phyloP scores from a whole-genome alignment of 2,329 filamentous ascomycete species.

The Rhexocercosporidium sp. region DNA sequence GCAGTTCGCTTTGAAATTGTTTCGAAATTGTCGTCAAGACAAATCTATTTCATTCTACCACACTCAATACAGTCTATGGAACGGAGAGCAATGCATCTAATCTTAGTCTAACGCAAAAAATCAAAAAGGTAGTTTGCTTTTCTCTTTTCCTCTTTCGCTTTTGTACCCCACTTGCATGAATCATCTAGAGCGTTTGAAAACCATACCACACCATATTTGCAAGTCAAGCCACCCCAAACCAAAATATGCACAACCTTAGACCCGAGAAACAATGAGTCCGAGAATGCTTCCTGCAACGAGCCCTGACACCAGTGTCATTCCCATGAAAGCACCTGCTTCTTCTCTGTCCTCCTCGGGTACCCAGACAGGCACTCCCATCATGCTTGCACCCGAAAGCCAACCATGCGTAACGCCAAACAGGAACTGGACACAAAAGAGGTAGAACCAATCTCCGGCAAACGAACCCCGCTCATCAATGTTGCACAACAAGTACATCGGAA shows the following conservation, averaged over 20 bases:
- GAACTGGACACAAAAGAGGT: not conserved
- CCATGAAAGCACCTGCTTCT: conserved; percentile 2
- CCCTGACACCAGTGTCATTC: not conserved
- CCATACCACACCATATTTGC: not conserved
- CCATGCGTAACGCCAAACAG: not conserved
- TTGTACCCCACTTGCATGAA: not conserved
- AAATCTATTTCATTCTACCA: not conserved
- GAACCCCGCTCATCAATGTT: not conserved
- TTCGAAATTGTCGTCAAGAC: no score
- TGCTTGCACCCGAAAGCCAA: not conserved
- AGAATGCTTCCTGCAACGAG: not conserved
- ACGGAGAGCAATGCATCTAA: not conserved
- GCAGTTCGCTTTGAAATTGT: no score
- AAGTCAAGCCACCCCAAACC: not conserved
- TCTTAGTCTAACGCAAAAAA: not conserved
- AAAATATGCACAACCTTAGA: not conserved
- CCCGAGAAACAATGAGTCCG: not conserved
- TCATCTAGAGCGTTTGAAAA: not conserved
- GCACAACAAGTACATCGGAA: conserved; percentile 2
- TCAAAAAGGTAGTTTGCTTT: not conserved
- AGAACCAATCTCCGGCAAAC: not conserved
- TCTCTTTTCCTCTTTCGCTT: not conserved
- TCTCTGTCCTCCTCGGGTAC: not conserved
- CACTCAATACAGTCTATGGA: not conserved
- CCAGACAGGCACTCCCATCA: not conserved